Base-by-base conservation (phyloP, 2,329 filamentous ascomycete species). In the Plenodomus tracheiphilus region DNA sequence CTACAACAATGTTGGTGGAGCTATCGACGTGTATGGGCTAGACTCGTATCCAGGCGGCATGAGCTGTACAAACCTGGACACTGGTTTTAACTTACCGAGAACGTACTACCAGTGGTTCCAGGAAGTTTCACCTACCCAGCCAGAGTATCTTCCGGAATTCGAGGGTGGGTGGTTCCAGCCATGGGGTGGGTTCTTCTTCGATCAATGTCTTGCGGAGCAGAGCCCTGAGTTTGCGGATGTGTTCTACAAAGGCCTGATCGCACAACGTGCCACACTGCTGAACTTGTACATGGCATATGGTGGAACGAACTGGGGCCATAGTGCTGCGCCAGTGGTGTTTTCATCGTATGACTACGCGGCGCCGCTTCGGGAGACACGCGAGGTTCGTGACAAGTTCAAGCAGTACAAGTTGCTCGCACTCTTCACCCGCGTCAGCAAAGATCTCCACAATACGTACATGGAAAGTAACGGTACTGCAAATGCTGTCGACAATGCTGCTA, bases 61-160 rank as follows among this genome's bases (percentile, higher is more conserved):
- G 9, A 77, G 76, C 7, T 82, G 80, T 59, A 79, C 75, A 1
- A 79, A 82, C 44, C 71, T 71, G 1, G 66, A 77, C 38, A 67
- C 70, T 6, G 80, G 79, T 1, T 82, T 81, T 57, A 77, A 70
- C 21, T 63, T 82, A 1, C 73, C 80, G 2, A 74, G 79, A 20
- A 81, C 74, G 4, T 84, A 83, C 56, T 79, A 79, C 50, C 75
- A 82, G 53, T 83, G 80, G 79, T 84, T 84, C 53, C 72, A 76
- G n/a, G 78, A 80, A 35, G 81, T 81, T 46, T 79, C 79, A 0
- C 77, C 68, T 40, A 81, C 79, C 1, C 81, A 83, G 56, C 81
- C 81, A 1, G 73, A 74, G 39, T 81, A 75, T 47, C 59, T 83
- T 1, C 75, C 80, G 4, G 81, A 82, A 57, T 82, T 83, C 22